Conservation (phyloP, 352 stramenopile genomes). For the Phytophthora fragariaefolia region DNA sequence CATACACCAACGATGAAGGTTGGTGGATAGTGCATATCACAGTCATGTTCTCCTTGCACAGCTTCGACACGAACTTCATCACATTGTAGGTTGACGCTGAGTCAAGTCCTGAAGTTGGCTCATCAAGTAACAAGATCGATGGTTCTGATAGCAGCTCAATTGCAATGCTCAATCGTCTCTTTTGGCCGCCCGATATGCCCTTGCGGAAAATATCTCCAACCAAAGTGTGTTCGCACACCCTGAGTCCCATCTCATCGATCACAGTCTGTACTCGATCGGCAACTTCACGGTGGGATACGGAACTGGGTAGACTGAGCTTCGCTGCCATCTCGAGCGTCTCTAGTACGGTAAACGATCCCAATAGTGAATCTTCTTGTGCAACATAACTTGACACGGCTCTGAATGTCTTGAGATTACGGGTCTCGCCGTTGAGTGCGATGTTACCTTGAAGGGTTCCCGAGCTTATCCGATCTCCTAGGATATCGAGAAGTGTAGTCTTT, state of each 20-base stretch:
- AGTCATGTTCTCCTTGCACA: conserved; percentile 68
- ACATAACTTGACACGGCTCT: conserved; percentile 63
- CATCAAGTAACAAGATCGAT: conserved; percentile 94
- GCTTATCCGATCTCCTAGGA: conserved; percentile 55
- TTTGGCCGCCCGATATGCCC: conserved; percentile 88
- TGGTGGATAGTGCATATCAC: conserved; percentile 90
- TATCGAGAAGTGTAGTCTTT: conserved; percentile 74
- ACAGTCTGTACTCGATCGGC: conserved; percentile 60
- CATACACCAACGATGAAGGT: conserved; percentile 67
- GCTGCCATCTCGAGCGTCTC: conserved; percentile 74
- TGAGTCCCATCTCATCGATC: conserved; percentile 72
- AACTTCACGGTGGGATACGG: conserved; percentile 38
- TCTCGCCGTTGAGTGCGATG: conserved; percentile 54
- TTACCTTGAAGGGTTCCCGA: conserved; percentile 42
- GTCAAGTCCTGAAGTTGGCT: conserved; percentile 93
- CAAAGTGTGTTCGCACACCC: conserved; percentile 52
- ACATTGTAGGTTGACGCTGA: conserved; percentile 87
- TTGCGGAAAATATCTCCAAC: conserved; percentile 88
- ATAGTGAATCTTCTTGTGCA: conserved; percentile 54
- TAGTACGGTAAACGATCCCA: conserved; percentile 69
- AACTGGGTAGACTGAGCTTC: conserved; percentile 50
- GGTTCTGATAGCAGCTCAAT: conserved; percentile 94
- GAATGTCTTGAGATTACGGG: conserved; percentile 43
- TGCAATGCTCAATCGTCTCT: conserved; percentile 93
- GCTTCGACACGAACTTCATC: conserved; percentile 72